Percentiles rank a stretch among this genome's conserved stretches.
These are phyloP conservation scores for Suillus luteus DNA, from an alignment of 768 basidiomycete species.

Conservation along the genomic window DNA sequence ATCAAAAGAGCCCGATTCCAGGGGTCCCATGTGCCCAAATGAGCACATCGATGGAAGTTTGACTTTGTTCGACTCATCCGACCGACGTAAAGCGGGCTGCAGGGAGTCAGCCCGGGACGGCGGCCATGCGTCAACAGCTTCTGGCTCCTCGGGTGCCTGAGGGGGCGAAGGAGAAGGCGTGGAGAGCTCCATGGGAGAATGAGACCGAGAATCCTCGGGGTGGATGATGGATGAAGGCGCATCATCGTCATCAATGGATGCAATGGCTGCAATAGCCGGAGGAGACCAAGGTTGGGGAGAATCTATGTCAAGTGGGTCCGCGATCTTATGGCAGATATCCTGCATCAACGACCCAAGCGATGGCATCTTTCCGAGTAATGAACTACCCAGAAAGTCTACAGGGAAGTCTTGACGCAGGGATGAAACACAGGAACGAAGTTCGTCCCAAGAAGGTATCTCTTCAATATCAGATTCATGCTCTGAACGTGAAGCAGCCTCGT, in stretches of 20 bases:
- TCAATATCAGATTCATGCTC: conserved; percentile 57
- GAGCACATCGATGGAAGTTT: conserved; percentile 10
- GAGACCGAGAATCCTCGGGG: conserved; percentile 36
- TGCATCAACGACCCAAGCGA: conserved; percentile 34
- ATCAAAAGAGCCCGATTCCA: background rate
- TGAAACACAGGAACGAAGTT: conserved; percentile 20
- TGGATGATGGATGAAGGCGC: conserved; percentile 13
- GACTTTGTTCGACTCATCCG: conserved; percentile 3
- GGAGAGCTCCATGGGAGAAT: conserved; percentile 51
- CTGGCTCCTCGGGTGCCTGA: conserved; percentile 36
- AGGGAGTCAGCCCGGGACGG: conserved; percentile 39
- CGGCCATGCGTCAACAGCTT: conserved; percentile 47
- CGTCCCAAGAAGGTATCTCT: conserved; percentile 35
- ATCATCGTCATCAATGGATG: conserved; percentile 14
- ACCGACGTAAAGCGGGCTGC: conserved; percentile 13
- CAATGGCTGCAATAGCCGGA: conserved; percentile 12
- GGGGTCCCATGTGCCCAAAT: conserved; percentile 7
- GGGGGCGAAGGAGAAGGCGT: conserved; percentile 38
- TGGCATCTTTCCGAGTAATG: conserved; percentile 32
- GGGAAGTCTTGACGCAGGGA: conserved; percentile 19
- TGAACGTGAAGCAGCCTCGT: conserved; percentile 31
- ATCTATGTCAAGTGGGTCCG: conserved; percentile 12
- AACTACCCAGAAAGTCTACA: conserved; percentile 11
- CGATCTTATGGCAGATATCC: conserved; percentile 27
- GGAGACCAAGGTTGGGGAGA: conserved; percentile 24